Evolutionary conservation across 2,329 filamentous ascomycete species (phyloP).

Genomic region (Sphaerulina vaccinii): DNA sequence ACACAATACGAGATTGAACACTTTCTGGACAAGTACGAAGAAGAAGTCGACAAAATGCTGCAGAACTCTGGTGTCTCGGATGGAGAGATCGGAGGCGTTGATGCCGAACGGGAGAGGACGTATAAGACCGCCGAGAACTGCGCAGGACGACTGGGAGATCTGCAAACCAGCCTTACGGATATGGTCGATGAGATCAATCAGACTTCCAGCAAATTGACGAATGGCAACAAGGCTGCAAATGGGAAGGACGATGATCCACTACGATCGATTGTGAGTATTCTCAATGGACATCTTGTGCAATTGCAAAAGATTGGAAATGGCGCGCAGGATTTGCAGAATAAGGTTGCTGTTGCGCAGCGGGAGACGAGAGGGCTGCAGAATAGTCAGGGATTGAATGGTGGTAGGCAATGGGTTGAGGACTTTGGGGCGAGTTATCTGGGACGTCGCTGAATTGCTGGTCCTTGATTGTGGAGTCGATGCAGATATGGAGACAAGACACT

Average conservation of each 20-base stretch:
- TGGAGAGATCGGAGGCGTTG: conserved; percentile 69
- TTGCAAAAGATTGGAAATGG: conserved; percentile 91
- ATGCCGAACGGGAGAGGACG: conserved; percentile 92
- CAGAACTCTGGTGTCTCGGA: conserved; percentile 62
- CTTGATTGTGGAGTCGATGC: background rate
- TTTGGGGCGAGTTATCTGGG: conserved; percentile 12
- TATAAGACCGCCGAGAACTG: conserved; percentile 93
- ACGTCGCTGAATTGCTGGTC: conserved; percentile 3
- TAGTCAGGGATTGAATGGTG: conserved; percentile 42
- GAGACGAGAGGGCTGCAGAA: conserved; percentile 61
- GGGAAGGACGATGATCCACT: conserved; percentile 62
- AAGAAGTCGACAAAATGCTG: conserved; percentile 86
- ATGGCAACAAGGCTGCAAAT: conserved; percentile 77
- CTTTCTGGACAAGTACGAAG: conserved; percentile 88
- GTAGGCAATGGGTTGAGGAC: conserved; percentile 43
- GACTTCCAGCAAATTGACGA: conserved; percentile 75
- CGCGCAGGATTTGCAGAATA: conserved; percentile 74
- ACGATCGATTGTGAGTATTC: conserved; percentile 90
- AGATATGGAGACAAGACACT: background rate
- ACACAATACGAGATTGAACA: conserved; percentile 87
- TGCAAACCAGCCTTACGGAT: conserved; percentile 86
- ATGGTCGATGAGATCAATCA: conserved; percentile 99
- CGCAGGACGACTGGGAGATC: conserved; percentile 84
- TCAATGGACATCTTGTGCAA: conserved; percentile 89
- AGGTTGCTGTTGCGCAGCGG: conserved; percentile 80